These are phyloP conservation scores for Acanthamoeba healyi DNA, from an alignment of 208 protist species.

Conservation along the genomic window DNA sequence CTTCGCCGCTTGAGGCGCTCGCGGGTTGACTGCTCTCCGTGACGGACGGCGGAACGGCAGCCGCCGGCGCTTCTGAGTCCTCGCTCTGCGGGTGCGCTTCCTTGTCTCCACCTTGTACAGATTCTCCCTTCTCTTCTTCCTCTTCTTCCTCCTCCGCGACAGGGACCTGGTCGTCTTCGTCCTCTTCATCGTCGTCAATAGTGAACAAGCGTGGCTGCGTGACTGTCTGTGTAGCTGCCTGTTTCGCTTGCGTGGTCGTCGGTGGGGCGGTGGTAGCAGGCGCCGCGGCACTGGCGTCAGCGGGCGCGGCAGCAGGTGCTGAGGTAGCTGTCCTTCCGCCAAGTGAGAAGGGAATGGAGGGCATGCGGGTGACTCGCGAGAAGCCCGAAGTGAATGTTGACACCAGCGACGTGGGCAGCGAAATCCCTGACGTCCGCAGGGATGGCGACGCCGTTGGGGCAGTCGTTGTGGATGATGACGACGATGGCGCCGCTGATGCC, in stretches of 20 bases:
- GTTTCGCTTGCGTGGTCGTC: too few relatives aligned
- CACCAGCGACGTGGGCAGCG: slow-evolving; percentile 13
- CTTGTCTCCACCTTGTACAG: not conserved
- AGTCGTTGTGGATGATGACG: not conserved
- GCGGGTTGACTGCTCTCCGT: too few relatives aligned
- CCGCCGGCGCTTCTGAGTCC: not conserved
- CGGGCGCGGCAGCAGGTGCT: not conserved
- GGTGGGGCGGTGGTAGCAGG: not conserved
- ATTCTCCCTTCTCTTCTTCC: not conserved
- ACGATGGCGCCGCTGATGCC: not conserved
- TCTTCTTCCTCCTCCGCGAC: not conserved
- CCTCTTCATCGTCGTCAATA: slow-evolving; percentile 8
- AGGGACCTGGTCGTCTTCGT: not conserved
- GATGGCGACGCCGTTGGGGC: not conserved
- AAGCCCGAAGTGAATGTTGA: not conserved
- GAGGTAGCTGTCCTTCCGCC: not conserved
- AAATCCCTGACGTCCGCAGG: not conserved
- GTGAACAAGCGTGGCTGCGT: not conserved
- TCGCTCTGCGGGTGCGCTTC: not conserved
- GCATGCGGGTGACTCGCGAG: slow-evolving; percentile 17
- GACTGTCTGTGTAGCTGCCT: not conserved
- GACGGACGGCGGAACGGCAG: too few relatives aligned
- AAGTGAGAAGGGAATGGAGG: not conserved
- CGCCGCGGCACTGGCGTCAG: not conserved
- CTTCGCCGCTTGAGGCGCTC: not conserved